A percentile compares a stretch with the other conserved stretches of the same genome.
Evolutionary conservation across 441 rosid species (phyloP).

Genomic region (Melastoma candidum): DNA sequence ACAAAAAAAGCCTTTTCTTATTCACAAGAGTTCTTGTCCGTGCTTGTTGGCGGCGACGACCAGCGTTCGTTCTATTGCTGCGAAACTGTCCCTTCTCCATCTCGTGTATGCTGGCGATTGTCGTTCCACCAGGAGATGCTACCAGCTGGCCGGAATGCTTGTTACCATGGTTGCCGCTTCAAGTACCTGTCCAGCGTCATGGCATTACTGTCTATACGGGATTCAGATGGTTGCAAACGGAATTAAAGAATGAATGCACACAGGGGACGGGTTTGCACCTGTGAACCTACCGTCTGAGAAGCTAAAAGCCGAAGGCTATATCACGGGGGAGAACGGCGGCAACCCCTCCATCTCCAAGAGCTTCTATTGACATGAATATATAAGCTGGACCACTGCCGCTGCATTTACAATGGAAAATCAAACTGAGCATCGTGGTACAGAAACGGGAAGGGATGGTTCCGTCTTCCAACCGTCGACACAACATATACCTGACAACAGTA

Average conservation of each 20-base stretch:
- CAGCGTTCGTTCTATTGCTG: conserved; percentile 75
- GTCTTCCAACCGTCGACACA: neutral
- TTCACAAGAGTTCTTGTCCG: conserved; percentile 49
- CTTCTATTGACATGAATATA: conserved; percentile 79
- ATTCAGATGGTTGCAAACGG: neutral
- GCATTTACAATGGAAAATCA: conserved; percentile 12
- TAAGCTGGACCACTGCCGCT: conserved; percentile 97
- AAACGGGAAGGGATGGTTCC: neutral
- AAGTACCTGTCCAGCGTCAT: conserved; percentile 41
- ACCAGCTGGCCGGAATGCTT: conserved; percentile 92
- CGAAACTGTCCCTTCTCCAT: conserved; percentile 84
- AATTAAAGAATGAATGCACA: neutral
- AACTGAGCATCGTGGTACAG: conserved; percentile 1
- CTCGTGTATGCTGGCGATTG: conserved; percentile 80
- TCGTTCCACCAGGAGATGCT: conserved; percentile 86
- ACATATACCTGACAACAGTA: conserved; percentile 74
- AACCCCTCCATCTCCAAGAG: conserved; percentile 94
- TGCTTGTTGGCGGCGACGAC: conserved; percentile 80
- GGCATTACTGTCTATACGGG: neutral
- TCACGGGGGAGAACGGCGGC: conserved; percentile 96
- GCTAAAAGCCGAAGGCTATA: conserved; percentile 71
- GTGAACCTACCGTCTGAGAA: conserved; percentile 68
- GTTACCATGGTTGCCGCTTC: conserved; percentile 84
- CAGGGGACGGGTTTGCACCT: neutral
- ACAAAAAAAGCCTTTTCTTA: too few relatives aligned